A percentile compares a stretch with the other conserved stretches of the same genome.
Evolutionary conservation across 768 basidiomycete genomes (phyloP).

Genomic region (Gymnopilus junonius): DNA sequence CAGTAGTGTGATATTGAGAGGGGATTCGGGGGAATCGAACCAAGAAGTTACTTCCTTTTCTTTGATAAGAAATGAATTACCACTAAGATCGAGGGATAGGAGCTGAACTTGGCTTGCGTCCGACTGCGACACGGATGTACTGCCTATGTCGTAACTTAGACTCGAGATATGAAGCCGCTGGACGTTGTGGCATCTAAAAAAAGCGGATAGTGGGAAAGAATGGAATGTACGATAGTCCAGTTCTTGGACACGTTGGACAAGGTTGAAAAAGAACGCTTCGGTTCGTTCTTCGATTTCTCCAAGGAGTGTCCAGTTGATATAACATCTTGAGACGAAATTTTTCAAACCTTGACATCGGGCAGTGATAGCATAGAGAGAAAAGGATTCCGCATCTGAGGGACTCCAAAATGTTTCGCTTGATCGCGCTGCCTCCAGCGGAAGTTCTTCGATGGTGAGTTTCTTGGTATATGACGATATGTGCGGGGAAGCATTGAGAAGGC

Average conservation of each 20-base stretch:
- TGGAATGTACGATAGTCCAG: not conserved
- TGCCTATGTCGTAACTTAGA: not conserved
- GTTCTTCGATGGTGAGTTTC: not conserved
- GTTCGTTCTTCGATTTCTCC: not conserved
- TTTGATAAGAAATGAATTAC: not conserved
- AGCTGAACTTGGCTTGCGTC: not conserved
- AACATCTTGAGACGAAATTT: not conserved
- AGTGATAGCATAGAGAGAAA: not conserved
- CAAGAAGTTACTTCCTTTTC: not conserved
- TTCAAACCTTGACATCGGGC: not conserved
- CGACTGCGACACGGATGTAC: not conserved
- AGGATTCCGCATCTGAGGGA: not conserved
- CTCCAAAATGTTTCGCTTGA: not conserved
- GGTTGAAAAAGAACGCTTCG: not conserved
- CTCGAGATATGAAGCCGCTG: not conserved
- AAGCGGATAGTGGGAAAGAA: not conserved
- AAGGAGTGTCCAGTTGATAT: not conserved
- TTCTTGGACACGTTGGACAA: not conserved
- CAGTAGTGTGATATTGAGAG: not conserved
- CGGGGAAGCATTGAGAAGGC: not conserved
- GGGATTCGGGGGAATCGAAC: not conserved
- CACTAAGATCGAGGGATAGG: not conserved
- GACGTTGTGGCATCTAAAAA: not conserved
- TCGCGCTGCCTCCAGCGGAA: not conserved
- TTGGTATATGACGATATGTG: not conserved